These are phyloP conservation scores for Candida maltosa DNA, from an alignment of 805 yeast species.

Conservation along the genomic window DNA sequence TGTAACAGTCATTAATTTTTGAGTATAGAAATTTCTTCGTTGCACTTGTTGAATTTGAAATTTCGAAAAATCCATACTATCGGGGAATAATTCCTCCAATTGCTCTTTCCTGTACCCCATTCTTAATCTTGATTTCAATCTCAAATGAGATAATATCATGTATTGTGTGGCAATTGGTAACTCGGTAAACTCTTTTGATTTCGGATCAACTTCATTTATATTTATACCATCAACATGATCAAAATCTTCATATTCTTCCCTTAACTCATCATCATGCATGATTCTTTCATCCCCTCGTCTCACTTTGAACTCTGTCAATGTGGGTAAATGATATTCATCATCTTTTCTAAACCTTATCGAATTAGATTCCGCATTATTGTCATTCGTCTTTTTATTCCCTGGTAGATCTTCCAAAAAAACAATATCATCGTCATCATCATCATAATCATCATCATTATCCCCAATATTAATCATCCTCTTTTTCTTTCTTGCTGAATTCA, in stretches of 20 bases:
- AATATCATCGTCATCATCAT: conserved; percentile 12
- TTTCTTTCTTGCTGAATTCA: background rate
- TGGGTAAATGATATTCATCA: conserved; percentile 88
- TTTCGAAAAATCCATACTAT: conserved; percentile 83
- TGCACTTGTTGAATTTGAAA: conserved; percentile 93
- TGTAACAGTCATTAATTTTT: conserved; percentile 74
- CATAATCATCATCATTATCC: conserved; percentile 3
- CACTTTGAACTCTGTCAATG: conserved; percentile 52
- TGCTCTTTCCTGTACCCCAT: conserved; percentile 96
- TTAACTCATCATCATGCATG: conserved; percentile 69
- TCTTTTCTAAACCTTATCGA: conserved; percentile 40
- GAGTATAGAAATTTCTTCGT: conserved; percentile 87
- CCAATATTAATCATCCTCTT: conserved; percentile 2
- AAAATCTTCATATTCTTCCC: conserved; percentile 51
- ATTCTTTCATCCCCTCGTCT: conserved; percentile 66
- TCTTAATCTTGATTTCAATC: conserved; percentile 83
- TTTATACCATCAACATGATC: conserved; percentile 66
- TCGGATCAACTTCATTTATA: conserved; percentile 75
- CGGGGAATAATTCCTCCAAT: conserved; percentile 73
- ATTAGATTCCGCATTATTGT: conserved; percentile 2
- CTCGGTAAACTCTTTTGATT: conserved; percentile 68
- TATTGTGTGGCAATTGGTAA: conserved; percentile 87
- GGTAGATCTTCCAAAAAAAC: conserved; percentile 19
- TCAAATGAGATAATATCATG: conserved; percentile 76
- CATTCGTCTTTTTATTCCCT: conserved; percentile 4